A percentile compares a stretch with the other conserved stretches of the same genome.
phyloP scores from a whole-genome alignment of 768 basidiomycete species.

The Macrolepiota fuliginosa region DNA sequence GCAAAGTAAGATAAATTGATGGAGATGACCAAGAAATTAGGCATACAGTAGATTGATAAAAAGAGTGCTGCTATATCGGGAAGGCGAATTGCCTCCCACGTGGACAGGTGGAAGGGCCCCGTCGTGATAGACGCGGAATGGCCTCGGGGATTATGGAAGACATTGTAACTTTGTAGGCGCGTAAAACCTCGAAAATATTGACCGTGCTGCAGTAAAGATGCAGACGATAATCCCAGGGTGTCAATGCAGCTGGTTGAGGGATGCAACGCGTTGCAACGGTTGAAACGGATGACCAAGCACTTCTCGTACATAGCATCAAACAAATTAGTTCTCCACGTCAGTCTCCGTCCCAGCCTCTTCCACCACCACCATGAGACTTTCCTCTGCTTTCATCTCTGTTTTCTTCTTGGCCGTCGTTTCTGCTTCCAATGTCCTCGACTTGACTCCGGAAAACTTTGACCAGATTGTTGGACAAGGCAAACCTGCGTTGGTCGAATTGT shows the following conservation, averaged over 20 bases:
- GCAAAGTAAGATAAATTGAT: not conserved
- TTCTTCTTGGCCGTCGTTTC: conserved; percentile 51
- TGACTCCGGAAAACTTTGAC: conserved; percentile 75
- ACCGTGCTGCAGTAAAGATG: not conserved
- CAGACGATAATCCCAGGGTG: conserved; percentile 17
- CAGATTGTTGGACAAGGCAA: conserved; percentile 71
- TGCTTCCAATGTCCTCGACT: conserved; percentile 85
- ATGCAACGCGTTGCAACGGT: not conserved
- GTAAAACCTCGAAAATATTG: not conserved
- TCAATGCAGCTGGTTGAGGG: not conserved
- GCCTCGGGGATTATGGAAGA: not conserved
- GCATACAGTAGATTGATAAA: conserved; percentile 16
- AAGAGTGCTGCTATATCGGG: conserved; percentile 28
- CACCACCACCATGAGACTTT: conserved; percentile 52
- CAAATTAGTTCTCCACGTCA: conserved; percentile 28
- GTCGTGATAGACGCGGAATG: not conserved
- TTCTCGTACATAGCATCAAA: conserved; percentile 13
- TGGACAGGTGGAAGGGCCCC: conserved; percentile 2
- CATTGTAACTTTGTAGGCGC: not conserved
- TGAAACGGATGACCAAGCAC: conserved; percentile 29
- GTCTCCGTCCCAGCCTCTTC: conserved; percentile 16
- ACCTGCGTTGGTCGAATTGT: conserved; percentile 91
- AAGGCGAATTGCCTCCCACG: conserved; percentile 12
- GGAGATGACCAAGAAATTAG: conserved; percentile 7
- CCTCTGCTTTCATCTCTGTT: conserved; percentile 53